phyloP scores from a whole-genome alignment of 345 rosid species.

The Salix purpurea region DNA sequence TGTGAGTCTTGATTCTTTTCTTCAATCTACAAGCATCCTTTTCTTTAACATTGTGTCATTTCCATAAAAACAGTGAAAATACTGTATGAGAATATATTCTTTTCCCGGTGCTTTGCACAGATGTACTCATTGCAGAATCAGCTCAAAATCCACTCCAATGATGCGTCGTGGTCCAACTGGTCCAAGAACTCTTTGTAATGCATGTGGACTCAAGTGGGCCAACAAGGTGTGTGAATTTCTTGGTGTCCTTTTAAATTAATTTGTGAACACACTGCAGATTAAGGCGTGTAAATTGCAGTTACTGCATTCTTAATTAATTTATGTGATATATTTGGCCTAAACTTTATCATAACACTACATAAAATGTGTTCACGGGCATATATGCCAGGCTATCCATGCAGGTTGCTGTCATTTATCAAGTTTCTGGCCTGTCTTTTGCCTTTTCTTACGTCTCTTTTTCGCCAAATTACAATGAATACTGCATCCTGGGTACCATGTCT shows the following conservation, averaged over 20 bases:
- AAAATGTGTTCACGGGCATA: neutral
- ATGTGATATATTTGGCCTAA: neutral
- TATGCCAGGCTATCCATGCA: neutral
- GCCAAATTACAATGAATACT: neutral
- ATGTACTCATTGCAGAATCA: conserved; percentile 39
- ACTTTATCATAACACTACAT: neutral
- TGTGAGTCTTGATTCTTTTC: conserved; percentile 21
- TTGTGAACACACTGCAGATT: neutral
- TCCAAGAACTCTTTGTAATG: conserved; percentile 37
- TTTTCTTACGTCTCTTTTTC: neutral
- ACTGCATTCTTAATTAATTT: neutral
- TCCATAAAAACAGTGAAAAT: neutral
- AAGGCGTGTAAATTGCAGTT: neutral
- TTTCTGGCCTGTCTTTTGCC: neutral
- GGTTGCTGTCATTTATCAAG: no score
- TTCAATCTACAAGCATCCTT: neutral
- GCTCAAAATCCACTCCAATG: conserved; percentile 41
- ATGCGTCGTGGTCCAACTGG: conserved; percentile 53
- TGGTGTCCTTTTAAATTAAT: neutral
- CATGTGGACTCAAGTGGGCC: conserved; percentile 52
- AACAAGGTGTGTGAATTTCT: conserved; percentile 24
- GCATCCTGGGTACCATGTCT: no score
- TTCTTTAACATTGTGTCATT: neutral
- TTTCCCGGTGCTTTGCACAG: conserved; percentile 13
- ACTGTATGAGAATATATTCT: neutral